Evolutionary conservation across 306 rosid genomes (phyloP).

Genomic region (Rosa lucieae): DNA sequence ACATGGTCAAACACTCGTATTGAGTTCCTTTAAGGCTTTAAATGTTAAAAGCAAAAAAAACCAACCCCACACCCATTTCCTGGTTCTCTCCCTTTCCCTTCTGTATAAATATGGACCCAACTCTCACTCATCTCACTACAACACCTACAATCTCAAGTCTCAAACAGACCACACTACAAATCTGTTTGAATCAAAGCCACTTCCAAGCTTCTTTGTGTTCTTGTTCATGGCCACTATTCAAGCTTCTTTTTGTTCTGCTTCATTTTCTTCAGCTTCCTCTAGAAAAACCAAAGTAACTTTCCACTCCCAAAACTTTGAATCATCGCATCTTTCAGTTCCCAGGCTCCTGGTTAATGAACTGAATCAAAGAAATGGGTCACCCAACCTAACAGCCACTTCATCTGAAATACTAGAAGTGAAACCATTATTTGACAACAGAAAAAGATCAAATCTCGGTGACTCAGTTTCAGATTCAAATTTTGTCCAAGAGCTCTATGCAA

Average conservation of each 20-base stretch:
- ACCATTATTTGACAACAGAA: slow-evolving; percentile 9
- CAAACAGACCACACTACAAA: not conserved
- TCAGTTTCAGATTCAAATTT: slow-evolving; percentile 16
- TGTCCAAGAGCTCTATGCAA: slow-evolving; percentile 41
- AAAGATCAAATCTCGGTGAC: not conserved
- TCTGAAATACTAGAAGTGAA: not conserved
- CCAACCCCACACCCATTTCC: not conserved
- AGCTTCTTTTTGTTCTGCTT: slow-evolving; percentile 7
- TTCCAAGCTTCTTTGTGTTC: not conserved
- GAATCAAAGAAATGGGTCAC: not conserved
- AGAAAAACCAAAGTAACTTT: slow-evolving; percentile 18
- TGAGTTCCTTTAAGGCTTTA: not conserved
- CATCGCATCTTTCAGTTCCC: slow-evolving; percentile 19
- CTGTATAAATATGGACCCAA: not conserved
- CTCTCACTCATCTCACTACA: slow-evolving; percentile 5
- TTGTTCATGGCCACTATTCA: slow-evolving; percentile 29
- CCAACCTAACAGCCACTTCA: slow-evolving; percentile 15
- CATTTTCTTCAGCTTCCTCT: not conserved
- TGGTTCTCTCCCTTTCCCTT: not conserved
- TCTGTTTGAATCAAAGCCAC: slow-evolving; percentile 21
- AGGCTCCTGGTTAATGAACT: slow-evolving; percentile 13
- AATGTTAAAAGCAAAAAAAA: not conserved
- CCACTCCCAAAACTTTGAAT: slow-evolving; percentile 1
- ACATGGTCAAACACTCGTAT: not conserved
- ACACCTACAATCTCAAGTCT: not conserved